Base-by-base conservation (phyloP, 2,329 filamentous ascomycete genomes). In the Monosporascus cannonballus region DNA sequence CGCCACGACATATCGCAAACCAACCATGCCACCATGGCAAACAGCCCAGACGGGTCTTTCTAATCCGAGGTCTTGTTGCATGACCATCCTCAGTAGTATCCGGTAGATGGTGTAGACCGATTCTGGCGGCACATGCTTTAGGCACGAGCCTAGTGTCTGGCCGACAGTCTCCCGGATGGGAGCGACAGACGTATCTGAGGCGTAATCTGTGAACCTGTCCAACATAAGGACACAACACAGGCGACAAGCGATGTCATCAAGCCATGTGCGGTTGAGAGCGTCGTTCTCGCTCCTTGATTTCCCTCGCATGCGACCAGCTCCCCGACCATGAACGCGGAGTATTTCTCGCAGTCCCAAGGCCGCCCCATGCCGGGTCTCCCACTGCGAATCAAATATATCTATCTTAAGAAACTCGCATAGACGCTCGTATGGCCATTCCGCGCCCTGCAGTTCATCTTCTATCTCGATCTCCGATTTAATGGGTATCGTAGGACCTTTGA, bases 21-120 rank as follows among this genome's bases (percentile, higher is more conserved):
- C 94, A 47, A 97, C 92, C 94, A 99, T 99, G 56, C 94, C 94
- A 59, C 94, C 94, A 68, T 99, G 95, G 64, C 92, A 96, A 38
- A 96, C 89, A 54, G 96, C 90, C 94, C 94, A 99, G 30, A 91
- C 80, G 15, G 88, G 85, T 34, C 81, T 82, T 24, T 86, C 84
- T 24, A 92, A 74, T 38, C 84, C 81, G 22, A 94, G 74, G 60
- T 96, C 89, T 42, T 86, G 84, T 67, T 96, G 91, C 84, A 96
- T 94, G 38, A 97, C 91, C 74, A 99, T 88, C 38, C 88, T 83
- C 63, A 94, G 87, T 4, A 99, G 78, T 44, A 95, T 87, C 46
- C 78, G 81, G 68, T 97, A 97, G 39, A 95, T 89, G 51, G 85
- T 82, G 61, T 93, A 83, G 24, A 99, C 93, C 4, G 90, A 93